A percentile compares a stretch with the other conserved stretches of the same genome.
These are phyloP conservation scores for Cucurbita pepo DNA, from an alignment of 306 rosid genomes.

Conservation along the genomic window DNA sequence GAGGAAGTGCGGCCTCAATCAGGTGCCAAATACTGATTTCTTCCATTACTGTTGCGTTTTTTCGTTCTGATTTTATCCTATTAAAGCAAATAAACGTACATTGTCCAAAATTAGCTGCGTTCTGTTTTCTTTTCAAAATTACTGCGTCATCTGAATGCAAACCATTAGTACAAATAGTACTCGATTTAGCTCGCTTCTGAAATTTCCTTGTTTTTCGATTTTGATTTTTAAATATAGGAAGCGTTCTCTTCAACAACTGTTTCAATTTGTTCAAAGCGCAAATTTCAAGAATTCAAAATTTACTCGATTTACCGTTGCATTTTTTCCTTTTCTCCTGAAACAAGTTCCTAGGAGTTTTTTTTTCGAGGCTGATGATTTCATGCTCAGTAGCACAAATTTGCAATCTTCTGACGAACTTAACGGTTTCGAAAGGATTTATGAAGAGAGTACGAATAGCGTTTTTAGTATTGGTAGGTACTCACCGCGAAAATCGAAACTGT, in stretches of 20 bases:
- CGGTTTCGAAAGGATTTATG: neutral
- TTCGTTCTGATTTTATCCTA: neutral
- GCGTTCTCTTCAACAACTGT: neutral
- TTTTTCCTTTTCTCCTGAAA: too few relatives aligned
- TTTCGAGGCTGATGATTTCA: neutral
- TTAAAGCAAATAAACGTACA: neutral
- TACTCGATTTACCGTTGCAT: neutral
- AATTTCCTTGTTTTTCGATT: neutral
- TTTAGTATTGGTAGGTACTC: neutral
- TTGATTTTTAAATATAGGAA: neutral
- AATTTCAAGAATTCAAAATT: neutral
- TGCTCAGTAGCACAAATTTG: neutral
- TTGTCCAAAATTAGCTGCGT: neutral
- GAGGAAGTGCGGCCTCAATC: neutral
- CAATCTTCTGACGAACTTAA: neutral
- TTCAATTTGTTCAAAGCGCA: neutral
- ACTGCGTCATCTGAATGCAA: neutral
- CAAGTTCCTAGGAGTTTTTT: too few relatives aligned
- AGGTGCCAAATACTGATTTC: conserved; percentile 16
- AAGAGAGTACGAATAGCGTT: neutral
- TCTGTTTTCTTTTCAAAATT: too few relatives aligned
- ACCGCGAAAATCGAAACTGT: neutral
- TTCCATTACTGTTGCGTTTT: neutral
- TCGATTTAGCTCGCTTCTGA: neutral
- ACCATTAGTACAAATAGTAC: neutral